Conservation (phyloP, 2,329 filamentous ascomycete genomes). For the Penicillium sp. region DNA sequence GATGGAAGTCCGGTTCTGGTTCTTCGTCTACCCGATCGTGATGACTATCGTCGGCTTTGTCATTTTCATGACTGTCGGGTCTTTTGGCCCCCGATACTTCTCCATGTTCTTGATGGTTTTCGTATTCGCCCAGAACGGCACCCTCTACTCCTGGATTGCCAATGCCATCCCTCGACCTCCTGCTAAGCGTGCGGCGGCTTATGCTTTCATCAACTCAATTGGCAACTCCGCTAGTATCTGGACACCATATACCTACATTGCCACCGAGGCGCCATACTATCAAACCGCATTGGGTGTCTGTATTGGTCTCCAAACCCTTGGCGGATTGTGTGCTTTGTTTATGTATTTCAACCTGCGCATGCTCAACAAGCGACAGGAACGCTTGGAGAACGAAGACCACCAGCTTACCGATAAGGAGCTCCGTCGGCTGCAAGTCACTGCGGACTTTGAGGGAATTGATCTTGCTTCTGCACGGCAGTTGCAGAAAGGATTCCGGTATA, state of each 20-base stretch:
- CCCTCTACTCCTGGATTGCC: constrained; percentile 45
- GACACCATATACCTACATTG: constrained; percentile 51
- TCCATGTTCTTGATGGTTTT: constrained; percentile 58
- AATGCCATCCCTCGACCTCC: constrained; percentile 54
- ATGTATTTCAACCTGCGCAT: constrained; percentile 42
- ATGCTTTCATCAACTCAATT: constrained; percentile 57
- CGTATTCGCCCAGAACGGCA: constrained; percentile 49
- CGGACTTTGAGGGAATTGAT: constrained; percentile 53
- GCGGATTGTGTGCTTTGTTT: constrained; percentile 33
- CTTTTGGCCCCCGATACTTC: constrained; percentile 57
- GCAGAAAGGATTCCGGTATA: constrained; percentile 58
- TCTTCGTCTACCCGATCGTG: constrained; percentile 54
- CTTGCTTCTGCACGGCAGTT: constrained; percentile 50
- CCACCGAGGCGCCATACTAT: constrained; percentile 41
- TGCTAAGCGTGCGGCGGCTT: constrained; percentile 56
- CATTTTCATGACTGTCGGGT: constrained; percentile 55
- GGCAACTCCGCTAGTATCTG: constrained; percentile 56
- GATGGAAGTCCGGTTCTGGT: constrained; percentile 51
- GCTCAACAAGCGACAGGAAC: constrained; percentile 53
- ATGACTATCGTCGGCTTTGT: constrained; percentile 54
- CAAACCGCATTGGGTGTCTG: constrained; percentile 43
- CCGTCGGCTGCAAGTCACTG: constrained; percentile 50
- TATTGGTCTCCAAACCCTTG: constrained; percentile 43
- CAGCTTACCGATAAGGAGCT: constrained; percentile 50
- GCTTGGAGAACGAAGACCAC: constrained; percentile 51